phyloP scores from a whole-genome alignment of 148 eudicot species.

The Gaultheria prostrata region DNA sequence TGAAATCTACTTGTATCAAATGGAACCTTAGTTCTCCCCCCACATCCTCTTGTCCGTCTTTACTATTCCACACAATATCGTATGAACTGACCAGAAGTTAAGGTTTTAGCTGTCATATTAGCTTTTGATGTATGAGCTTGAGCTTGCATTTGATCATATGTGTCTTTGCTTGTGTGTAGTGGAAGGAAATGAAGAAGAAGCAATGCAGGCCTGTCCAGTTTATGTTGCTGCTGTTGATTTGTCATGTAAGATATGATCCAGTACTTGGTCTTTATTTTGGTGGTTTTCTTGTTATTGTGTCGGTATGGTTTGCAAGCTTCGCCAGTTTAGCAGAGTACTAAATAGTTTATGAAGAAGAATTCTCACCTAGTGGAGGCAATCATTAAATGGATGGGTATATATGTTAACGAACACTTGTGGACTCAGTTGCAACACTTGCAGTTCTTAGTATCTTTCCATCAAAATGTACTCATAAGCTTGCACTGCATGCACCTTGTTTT shows the following conservation, averaged over 20 bases:
- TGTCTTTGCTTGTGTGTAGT: slow-evolving; percentile 32
- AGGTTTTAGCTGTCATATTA: background rate
- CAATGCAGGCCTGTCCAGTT: slow-evolving; percentile 78
- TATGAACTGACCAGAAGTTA: background rate
- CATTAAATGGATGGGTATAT: background rate
- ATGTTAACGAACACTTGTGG: background rate
- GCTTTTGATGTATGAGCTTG: slow-evolving; percentile 12
- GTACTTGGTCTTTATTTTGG: background rate
- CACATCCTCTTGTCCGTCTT: background rate
- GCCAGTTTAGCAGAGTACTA: background rate
- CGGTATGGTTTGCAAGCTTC: background rate
- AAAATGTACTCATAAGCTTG: background rate
- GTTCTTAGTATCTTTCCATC: background rate
- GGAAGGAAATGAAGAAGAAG: slow-evolving; percentile 66
- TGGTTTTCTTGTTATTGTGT: background rate
- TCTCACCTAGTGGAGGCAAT: background rate
- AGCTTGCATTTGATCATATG: background rate
- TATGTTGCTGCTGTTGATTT: slow-evolving; percentile 83
- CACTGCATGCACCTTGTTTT: background rate
- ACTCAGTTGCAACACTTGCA: background rate
- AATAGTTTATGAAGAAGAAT: slow-evolving; percentile 3
- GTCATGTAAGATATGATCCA: slow-evolving; percentile 59
- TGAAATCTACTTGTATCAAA: background rate
- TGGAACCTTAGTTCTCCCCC: background rate
- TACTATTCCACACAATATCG: background rate